These are phyloP conservation scores for Eucalyptus pauciflora DNA, from an alignment of 345 rosid species.

Conservation along the genomic window DNA sequence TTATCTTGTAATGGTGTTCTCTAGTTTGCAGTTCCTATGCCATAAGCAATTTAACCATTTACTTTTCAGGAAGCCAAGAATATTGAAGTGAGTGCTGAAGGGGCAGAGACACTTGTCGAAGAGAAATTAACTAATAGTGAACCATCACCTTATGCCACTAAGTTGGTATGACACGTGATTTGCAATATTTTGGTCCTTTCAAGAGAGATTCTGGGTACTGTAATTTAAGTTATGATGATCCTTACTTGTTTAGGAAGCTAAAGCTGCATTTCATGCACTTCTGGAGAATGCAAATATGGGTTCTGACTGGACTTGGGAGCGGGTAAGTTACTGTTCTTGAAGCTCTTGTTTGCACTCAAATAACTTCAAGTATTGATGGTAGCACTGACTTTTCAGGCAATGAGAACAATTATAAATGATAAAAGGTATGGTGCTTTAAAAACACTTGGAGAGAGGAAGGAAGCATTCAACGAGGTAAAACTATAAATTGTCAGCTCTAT, in stretches of 20 bases:
- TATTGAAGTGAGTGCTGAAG: slow-evolving; percentile 27
- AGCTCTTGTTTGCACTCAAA: neutral
- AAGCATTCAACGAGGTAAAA: slow-evolving; percentile 81
- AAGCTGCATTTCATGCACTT: slow-evolving; percentile 72
- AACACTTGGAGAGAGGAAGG: slow-evolving; percentile 96
- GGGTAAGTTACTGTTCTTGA: slow-evolving; percentile 29
- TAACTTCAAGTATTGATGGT: slow-evolving; percentile 8
- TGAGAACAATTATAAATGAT: slow-evolving; percentile 85
- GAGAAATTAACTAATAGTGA: slow-evolving; percentile 53
- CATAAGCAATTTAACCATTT: neutral
- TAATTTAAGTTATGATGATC: neutral
- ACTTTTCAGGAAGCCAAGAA: slow-evolving; percentile 32
- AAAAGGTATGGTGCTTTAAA: slow-evolving; percentile 82
- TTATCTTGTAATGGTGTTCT: neutral
- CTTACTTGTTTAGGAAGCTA: slow-evolving; percentile 50
- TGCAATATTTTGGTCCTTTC: neutral
- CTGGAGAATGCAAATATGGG: slow-evolving; percentile 74
- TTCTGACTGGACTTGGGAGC: slow-evolving; percentile 98
- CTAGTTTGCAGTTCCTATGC: neutral
- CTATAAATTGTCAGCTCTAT: neutral
- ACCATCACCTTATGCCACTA: slow-evolving; percentile 38
- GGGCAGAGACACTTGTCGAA: slow-evolving; percentile 20
- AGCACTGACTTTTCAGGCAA: slow-evolving; percentile 32
- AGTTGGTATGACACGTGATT: slow-evolving; percentile 31
- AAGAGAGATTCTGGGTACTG: neutral